A percentile compares a stretch with the other conserved stretches of the same genome.
Evolutionary conservation across 1,139 yeast genomes (phyloP).

Genomic region (Suhomyces maxii): DNA sequence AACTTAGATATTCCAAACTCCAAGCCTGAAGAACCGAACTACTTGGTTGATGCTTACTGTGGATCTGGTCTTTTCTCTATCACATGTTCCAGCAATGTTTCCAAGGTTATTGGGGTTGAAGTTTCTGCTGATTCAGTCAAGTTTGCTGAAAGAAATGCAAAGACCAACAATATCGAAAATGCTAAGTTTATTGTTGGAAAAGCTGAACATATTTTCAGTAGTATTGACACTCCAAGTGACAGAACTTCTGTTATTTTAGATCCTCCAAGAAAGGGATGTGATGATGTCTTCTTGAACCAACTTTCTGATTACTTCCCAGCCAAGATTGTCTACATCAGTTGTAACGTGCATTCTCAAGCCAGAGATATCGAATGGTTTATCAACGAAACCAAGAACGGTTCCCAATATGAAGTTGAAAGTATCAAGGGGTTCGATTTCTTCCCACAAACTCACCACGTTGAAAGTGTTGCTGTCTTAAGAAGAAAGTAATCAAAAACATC

Average conservation of each 20-base stretch:
- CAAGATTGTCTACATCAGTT: constrained; percentile 85
- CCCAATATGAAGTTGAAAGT: constrained; percentile 68
- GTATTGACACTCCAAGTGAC: constrained; percentile 66
- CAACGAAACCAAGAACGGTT: constrained; percentile 62
- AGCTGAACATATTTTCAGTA: constrained; percentile 85
- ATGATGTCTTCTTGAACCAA: constrained; percentile 81
- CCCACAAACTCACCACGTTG: constrained; percentile 98
- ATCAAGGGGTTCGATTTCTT: constrained; percentile 94
- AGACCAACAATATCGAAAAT: constrained; percentile 68
- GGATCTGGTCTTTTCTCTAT: constrained; percentile 94
- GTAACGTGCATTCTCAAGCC: constrained; percentile 98
- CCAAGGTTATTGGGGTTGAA: constrained; percentile 88
- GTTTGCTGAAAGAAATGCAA: constrained; percentile 83
- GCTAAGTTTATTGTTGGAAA: constrained; percentile 87
- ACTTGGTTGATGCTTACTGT: constrained; percentile 93
- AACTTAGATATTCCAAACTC: constrained; percentile 53
- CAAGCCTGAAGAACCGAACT: constrained; percentile 44
- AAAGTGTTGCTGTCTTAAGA: constrained; percentile 81
- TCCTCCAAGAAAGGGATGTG: constrained; percentile 98
- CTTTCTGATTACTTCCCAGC: constrained; percentile 80
- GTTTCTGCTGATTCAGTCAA: constrained; percentile 88
- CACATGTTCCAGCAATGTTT: constrained; percentile 77
- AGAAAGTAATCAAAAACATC: neutral
- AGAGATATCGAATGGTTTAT: constrained; percentile 86
- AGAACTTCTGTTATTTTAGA: constrained; percentile 89